phyloP scores from a whole-genome alignment of 768 basidiomycete species.

The Tulasnella sp. region DNA sequence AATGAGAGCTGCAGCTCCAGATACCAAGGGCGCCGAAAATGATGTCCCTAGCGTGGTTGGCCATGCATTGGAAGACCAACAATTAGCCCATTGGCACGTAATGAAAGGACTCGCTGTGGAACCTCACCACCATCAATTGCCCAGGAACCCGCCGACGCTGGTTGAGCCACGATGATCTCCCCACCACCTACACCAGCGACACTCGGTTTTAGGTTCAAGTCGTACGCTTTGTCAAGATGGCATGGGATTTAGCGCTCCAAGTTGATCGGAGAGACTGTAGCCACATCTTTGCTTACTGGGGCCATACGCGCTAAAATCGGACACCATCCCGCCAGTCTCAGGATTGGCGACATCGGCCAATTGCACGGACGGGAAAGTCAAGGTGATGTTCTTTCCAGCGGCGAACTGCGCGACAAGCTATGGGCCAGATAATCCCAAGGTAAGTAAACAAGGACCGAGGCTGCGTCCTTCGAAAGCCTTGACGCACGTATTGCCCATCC shows the following conservation, averaged over 20 bases:
- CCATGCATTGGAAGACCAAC: no score
- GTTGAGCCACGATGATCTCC: conserved; percentile 19
- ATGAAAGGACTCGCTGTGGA: not conserved
- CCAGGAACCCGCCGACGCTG: conserved; percentile 14
- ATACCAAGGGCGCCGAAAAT: conserved; percentile 19
- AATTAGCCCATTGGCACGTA: not conserved
- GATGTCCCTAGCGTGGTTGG: conserved; percentile 16
- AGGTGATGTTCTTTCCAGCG: not conserved
- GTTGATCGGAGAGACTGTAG: not conserved
- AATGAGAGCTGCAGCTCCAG: conserved; percentile 19
- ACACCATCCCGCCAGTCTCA: conserved; percentile 24
- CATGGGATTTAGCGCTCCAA: not conserved
- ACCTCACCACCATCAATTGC: not conserved
- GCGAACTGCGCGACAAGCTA: conserved; percentile 13
- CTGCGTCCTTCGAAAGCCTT: no score
- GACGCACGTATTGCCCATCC: conserved; percentile 11
- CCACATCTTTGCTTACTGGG: conserved; percentile 22
- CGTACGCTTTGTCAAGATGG: conserved; percentile 21
- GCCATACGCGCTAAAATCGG: conserved; percentile 25
- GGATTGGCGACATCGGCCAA: conserved; percentile 22
- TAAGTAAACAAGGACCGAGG: not conserved
- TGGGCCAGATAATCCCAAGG: not conserved
- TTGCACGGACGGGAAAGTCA: conserved; percentile 11
- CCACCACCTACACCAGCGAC: conserved; percentile 24
- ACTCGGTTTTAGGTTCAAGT: conserved; percentile 24